Evolutionary conservation across 306 rosid genomes (phyloP).

Genomic region (Alnus glutinosa): DNA sequence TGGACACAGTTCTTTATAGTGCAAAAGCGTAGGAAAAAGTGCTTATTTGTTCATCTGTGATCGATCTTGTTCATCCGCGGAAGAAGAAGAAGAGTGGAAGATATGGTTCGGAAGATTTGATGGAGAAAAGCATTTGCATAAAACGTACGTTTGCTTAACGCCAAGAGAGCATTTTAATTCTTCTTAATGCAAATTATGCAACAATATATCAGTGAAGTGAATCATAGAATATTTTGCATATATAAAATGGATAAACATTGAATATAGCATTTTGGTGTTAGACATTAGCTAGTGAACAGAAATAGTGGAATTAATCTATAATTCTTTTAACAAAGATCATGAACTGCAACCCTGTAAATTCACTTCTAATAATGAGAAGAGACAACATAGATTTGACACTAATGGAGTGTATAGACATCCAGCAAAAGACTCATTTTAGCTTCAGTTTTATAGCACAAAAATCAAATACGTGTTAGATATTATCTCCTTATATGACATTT

Average conservation of each 20-base stretch:
- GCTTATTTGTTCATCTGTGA: background rate
- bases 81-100: no score
- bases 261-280: background rate
- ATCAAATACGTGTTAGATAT: no score
- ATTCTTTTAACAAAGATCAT: background rate
- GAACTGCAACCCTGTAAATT: no score
- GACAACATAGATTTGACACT: background rate
- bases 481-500: no score
- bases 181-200: no score
- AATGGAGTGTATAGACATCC: background rate
- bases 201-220: no score
- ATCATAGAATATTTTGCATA: background rate
- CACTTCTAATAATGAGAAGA: no score
- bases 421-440: background rate
- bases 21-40: background rate
- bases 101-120: no score
- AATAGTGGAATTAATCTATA: background rate
- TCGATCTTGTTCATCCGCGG: background rate
- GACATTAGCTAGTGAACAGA: background rate
- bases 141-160: no score
- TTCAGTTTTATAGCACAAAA: background rate
- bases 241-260: background rate
- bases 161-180: no score
- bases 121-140: no score
- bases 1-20: background rate